phyloP scores from a whole-genome alignment of 106 monocot genomes.

The Dendrobium chrysotoxum region DNA sequence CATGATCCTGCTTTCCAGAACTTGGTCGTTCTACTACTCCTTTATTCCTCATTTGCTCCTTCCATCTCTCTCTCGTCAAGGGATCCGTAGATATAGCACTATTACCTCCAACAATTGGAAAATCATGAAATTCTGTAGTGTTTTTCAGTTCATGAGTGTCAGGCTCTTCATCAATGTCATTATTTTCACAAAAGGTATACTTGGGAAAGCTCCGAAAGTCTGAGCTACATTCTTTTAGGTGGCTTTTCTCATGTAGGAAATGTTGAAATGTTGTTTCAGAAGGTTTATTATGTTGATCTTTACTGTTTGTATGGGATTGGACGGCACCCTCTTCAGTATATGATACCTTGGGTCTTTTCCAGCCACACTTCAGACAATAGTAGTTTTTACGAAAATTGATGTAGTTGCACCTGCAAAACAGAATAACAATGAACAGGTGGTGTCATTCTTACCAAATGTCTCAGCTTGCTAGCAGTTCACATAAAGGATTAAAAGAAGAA shows the following conservation, averaged over 20 bases:
- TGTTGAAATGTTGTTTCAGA: slow-evolving; percentile 15
- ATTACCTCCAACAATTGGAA: slow-evolving; percentile 58
- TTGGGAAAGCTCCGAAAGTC: slow-evolving; percentile 29
- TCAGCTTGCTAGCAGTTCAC: no score
- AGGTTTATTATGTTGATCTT: background rate
- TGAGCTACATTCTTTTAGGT: slow-evolving; percentile 8
- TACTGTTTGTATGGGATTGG: slow-evolving; percentile 5
- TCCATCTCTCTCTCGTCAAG: slow-evolving; percentile 37
- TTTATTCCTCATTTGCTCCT: slow-evolving; percentile 35
- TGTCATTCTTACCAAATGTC: background rate
- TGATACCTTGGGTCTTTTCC: slow-evolving; percentile 70
- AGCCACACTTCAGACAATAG: slow-evolving; percentile 74
- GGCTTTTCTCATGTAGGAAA: slow-evolving; percentile 5
- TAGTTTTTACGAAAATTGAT: slow-evolving; percentile 72
- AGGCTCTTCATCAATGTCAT: background rate
- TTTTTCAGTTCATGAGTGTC: background rate
- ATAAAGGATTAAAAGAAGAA: no score
- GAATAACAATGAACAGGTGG: background rate
- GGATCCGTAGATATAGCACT: slow-evolving; percentile 37
- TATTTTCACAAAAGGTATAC: background rate
- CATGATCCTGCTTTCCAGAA: slow-evolving; percentile 2
- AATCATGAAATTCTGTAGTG: slow-evolving; percentile 20
- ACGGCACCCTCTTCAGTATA: slow-evolving; percentile 4
- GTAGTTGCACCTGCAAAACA: slow-evolving; percentile 62
- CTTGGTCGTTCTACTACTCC: background rate